phyloP scores from a whole-genome alignment of 139 green algal genomes.

The Coelastrella sp. region DNA sequence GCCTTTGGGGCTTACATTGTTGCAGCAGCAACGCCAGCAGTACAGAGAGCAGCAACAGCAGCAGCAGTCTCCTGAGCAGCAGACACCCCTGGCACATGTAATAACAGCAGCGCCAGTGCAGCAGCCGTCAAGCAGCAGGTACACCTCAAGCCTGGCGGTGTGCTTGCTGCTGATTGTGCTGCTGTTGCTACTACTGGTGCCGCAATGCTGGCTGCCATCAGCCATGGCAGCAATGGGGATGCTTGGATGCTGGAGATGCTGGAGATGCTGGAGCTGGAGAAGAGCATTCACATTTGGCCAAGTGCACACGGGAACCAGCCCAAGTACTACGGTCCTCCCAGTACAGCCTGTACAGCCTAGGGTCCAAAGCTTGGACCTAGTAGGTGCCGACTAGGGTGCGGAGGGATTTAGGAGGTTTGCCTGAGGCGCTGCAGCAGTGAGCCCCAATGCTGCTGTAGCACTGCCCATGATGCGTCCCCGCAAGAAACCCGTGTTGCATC shows the following conservation, averaged over 20 bases:
- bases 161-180: neutral
- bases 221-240: neutral
- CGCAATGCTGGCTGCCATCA: neutral
- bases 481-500: too few species aligned
- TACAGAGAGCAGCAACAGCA: neutral
- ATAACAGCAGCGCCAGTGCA: neutral
- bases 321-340: neutral
- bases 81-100: neutral
- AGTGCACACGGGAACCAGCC: neutral
- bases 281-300: neutral
- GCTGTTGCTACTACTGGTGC: neutral
- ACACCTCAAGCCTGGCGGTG: neutral
- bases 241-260: neutral
- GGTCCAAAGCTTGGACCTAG: neutral
- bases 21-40: neutral
- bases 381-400: too few species aligned
- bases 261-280: neutral
- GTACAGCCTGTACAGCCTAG: neutral
- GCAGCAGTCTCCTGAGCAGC: neutral
- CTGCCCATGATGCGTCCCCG: too few species aligned
- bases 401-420: too few species aligned
- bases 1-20: neutral
- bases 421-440: too few species aligned
- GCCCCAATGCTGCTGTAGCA: too few species aligned
- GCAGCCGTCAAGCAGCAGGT: neutral